Percentiles rank a stretch among this genome's conserved stretches.
Conservation (phyloP, 352 stramenopile species). For the Globisporangium acanthophoron region DNA sequence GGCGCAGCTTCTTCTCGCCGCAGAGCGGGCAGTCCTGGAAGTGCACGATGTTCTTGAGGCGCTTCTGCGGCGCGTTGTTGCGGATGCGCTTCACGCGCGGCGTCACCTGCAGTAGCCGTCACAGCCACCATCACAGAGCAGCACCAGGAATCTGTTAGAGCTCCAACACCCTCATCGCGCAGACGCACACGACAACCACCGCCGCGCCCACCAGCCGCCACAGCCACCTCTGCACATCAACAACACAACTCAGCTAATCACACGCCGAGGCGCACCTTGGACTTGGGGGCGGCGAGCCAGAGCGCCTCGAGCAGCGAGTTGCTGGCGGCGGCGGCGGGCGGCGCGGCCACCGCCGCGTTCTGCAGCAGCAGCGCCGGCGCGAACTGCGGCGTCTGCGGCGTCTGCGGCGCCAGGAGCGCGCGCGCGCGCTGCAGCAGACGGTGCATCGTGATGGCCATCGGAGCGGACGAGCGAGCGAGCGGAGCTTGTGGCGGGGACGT, state of each 20-base stretch:
- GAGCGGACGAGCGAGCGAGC: not conserved
- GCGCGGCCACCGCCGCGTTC: constrained; percentile 13
- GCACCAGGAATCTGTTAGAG: not conserved
- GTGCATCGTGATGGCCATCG: constrained; percentile 47
- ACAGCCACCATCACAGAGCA: not conserved
- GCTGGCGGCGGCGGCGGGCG: constrained; percentile 21
- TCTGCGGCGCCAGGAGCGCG: constrained; percentile 47
- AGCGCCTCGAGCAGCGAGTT: constrained; percentile 68
- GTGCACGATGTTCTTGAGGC: constrained; percentile 88
- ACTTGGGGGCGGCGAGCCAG: constrained; percentile 83
- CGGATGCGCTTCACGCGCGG: constrained; percentile 82
- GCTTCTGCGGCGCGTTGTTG: constrained; percentile 85
- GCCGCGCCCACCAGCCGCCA: not conserved
- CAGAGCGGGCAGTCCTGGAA: constrained; percentile 83
- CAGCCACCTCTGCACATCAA: not conserved
- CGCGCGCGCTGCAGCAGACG: constrained; percentile 64
- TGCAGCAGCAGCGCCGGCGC: constrained; percentile 34
- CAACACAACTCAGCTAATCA: not conserved
- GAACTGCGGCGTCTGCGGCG: constrained; percentile 32
- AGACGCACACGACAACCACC: not conserved
- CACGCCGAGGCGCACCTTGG: constrained; percentile 48
- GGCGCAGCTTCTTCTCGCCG: constrained; percentile 84
- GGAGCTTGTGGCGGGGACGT: not conserved
- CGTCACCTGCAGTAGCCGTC: constrained; percentile 48
- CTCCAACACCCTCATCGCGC: not conserved